Evolutionary conservation across 768 basidiomycete species (phyloP), one percentile per base, ranked within the genome.

Genomic region (Coprinopsis cinerea): DNA sequence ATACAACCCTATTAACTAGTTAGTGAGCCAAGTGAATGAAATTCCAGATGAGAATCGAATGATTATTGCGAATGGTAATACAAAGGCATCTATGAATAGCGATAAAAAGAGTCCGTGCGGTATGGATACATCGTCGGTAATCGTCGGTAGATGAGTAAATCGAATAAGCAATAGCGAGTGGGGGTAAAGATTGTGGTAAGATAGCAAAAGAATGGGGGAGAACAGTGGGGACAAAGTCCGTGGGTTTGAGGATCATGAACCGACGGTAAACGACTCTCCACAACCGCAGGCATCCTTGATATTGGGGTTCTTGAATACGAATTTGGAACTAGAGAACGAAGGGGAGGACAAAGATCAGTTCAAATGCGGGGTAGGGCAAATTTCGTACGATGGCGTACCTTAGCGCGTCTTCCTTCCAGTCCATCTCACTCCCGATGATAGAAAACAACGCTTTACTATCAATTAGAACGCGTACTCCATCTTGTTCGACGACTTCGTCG

Each of bases 401-500:
- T 36, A 99, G 70, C 26, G 82, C 67, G 64, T 95, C 92, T 70
- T 98, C 96, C 52, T 82, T 77, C 96, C 96, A 99, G 63, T 95
- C 92, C 96, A 99, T 99, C 75, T 90, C 89, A 66, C 92, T 95
- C 44, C 96, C 96, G 53, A 99, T 96, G 57, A 99, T 96, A 51
- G 89, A 92, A 64, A 99, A 98, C 55, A 99, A 69, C 22, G 96
- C 96, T 67, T 94, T 97, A 63, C 85, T 87, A 71, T 99, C 96
- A 64, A 98, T 92, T 54, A 98, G 72, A 39, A 99, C 95, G 56
- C 75, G 79, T 22, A 96, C 91, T 1, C 88, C 95, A 56, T 97
- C 93, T 68, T 98, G 96, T 64, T 92, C 83, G 18, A 98, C 93
- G 15, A 97, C 79, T 63, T 98, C 96, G 69, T 99, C 96, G 59